Conservation (phyloP, 306 rosid species). For the Prunus campanulata region DNA sequence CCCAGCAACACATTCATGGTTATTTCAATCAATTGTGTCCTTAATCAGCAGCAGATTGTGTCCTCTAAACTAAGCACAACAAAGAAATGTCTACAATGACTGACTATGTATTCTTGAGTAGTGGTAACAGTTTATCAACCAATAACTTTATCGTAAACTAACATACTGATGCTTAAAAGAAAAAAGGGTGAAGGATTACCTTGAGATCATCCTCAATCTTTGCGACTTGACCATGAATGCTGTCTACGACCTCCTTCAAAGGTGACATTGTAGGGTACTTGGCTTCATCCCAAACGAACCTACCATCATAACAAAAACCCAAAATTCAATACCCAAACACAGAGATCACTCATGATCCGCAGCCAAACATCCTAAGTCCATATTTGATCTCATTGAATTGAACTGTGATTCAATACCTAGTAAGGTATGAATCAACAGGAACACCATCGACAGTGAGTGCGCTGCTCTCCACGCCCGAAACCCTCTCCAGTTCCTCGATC, state of each 20-base stretch:
- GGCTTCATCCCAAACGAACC: constrained; percentile 97
- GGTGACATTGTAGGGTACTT: constrained; percentile 90
- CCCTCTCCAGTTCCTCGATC: constrained; percentile 84
- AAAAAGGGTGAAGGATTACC: constrained; percentile 34
- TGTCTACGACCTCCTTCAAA: constrained; percentile 68
- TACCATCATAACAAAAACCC: constrained; percentile 13
- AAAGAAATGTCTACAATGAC: not conserved
- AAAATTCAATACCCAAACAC: constrained; percentile 8
- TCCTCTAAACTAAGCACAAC: not conserved
- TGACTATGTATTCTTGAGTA: not conserved
- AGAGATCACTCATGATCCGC: not conserved
- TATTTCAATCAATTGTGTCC: not conserved
- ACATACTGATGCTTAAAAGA: not conserved
- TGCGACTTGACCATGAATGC: constrained; percentile 78
- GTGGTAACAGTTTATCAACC: not conserved
- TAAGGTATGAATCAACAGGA: constrained; percentile 91
- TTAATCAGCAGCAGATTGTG: not conserved
- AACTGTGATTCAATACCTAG: constrained; percentile 41
- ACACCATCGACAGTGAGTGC: constrained; percentile 87
- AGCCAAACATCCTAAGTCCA: constrained; percentile 9
- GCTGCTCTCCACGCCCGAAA: constrained; percentile 60
- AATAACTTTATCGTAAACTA: not conserved
- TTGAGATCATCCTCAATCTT: constrained; percentile 95
- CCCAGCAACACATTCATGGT: not conserved
- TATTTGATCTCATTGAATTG: not conserved